These are phyloP conservation scores for Bromus sterilis DNA, from an alignment of 176 grass and related monocot genomes.

Conservation along the genomic window DNA sequence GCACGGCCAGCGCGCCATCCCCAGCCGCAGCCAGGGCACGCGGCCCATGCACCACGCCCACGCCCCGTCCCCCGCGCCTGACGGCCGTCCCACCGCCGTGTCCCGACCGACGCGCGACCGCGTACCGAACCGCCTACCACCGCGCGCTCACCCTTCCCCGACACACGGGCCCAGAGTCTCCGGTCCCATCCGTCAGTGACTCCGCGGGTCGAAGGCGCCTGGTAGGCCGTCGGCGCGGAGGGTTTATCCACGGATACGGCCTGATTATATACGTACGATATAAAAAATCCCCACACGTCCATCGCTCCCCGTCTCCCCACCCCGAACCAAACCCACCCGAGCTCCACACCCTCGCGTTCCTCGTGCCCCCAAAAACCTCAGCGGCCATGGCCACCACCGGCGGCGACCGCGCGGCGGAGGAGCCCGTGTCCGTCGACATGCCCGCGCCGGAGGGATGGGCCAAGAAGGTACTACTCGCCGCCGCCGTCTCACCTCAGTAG, in stretches of 20 bases:
- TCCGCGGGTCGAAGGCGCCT: rapidly evolving
- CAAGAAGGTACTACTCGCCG: too few species aligned
- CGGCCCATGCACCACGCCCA: not conserved
- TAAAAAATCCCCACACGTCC: constrained; percentile 27
- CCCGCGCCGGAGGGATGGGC: constrained; percentile 54
- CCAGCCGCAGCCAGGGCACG: rapidly evolving
- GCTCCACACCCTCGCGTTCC: not conserved
- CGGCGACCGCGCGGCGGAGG: constrained; percentile 1
- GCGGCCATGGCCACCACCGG: constrained; percentile 9
- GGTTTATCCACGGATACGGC: not conserved
- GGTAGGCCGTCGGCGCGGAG: not conserved
- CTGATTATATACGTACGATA: too few species aligned
- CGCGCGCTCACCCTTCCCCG: rapidly evolving
- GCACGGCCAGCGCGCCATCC: rapidly evolving
- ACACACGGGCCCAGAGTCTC: rapidly evolving
- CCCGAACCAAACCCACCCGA: too few species aligned
- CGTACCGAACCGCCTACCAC: rapidly evolving
- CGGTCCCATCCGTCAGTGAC: not conserved
- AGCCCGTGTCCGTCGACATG: constrained; percentile 52
- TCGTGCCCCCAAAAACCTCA: not conserved
- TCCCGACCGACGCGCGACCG: not conserved
- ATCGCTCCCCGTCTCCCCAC: not conserved
- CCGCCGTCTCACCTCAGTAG: too few species aligned
- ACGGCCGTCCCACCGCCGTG: not conserved
- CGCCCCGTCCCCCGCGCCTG: not conserved